Conservation (phyloP, 2,329 filamentous ascomycete genomes). For the Cladophialophora psammophila region DNA sequence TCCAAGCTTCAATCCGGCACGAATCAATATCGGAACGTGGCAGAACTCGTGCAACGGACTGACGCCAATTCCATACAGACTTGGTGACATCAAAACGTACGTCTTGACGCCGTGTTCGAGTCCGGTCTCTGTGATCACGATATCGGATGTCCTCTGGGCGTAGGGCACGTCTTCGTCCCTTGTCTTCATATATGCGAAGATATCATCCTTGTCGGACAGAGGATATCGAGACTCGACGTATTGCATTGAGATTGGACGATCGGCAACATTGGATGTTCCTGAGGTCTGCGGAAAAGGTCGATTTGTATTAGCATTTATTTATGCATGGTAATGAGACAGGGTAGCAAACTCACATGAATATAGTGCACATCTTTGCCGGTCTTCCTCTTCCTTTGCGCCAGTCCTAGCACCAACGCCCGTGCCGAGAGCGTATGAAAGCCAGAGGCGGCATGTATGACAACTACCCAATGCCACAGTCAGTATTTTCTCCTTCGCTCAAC, state of each 20-base stretch:
- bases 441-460: conserved; percentile 55
- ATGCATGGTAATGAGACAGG: not conserved
- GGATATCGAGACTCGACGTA: conserved; percentile 43
- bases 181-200: conserved; percentile 52
- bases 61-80: conserved; percentile 57
- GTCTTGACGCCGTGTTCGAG: conserved; percentile 53
- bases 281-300: conserved; percentile 45
- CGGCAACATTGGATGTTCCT: conserved; percentile 51
- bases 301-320: not conserved
- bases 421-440: conserved; percentile 51
- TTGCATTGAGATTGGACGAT: conserved; percentile 3
- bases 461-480: not conserved
- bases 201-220: conserved; percentile 55
- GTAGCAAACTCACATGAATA: not conserved
- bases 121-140: conserved; percentile 53
- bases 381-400: conserved; percentile 49
- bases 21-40: conserved; percentile 50
- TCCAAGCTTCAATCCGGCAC: conserved; percentile 44
- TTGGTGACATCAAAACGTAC: conserved; percentile 56
- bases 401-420: conserved; percentile 53
- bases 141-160: conserved; percentile 55
- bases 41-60: conserved; percentile 46
- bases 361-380: conserved; percentile 49
- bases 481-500: not conserved
- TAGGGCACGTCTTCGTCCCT: conserved; percentile 51